phyloP scores from a whole-genome alignment of 345 rosid genomes.

The Eucalyptus globulus region DNA sequence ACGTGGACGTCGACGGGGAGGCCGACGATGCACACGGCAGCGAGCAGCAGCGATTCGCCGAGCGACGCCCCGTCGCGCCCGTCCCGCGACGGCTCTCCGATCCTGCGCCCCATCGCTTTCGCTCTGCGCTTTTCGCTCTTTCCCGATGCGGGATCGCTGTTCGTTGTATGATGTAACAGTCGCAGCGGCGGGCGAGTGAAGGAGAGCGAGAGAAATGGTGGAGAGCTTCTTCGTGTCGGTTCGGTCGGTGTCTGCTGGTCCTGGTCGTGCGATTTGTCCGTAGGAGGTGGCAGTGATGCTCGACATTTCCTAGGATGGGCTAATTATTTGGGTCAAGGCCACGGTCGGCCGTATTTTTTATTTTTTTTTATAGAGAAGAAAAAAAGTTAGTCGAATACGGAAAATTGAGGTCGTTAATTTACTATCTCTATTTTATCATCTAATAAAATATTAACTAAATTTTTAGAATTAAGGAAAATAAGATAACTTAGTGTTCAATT shows the following conservation, averaged over 20 bases:
- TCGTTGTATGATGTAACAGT: background rate
- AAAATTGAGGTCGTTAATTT: background rate
- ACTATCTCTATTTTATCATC: fast-evolving
- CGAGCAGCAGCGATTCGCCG: slow-evolving; percentile 49
- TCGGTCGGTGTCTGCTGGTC: too few species aligned
- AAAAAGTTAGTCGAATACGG: background rate
- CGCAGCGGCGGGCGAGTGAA: too few species aligned
- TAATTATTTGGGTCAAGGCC: background rate
- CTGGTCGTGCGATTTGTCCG: too few species aligned
- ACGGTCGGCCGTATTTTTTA: fast-evolving
- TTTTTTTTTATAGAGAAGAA: background rate
- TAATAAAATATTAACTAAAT: background rate
- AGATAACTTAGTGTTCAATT: background rate
- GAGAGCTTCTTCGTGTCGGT: too few species aligned
- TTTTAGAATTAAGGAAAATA: background rate
- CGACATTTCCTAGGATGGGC: background rate
- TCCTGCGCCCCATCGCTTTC: slow-evolving; percentile 27
- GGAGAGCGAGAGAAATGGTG: too few species aligned
- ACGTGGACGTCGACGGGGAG: slow-evolving; percentile 72
- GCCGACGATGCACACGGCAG: slow-evolving; percentile 67
- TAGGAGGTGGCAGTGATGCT: too few species aligned
- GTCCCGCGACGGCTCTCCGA: slow-evolving; percentile 9
- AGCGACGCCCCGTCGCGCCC: slow-evolving; percentile 10
- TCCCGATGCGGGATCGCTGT: background rate
- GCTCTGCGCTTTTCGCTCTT: background rate